Conservation (phyloP, 495 filamentous ascomycete species). For the Xylaria nigripes region DNA sequence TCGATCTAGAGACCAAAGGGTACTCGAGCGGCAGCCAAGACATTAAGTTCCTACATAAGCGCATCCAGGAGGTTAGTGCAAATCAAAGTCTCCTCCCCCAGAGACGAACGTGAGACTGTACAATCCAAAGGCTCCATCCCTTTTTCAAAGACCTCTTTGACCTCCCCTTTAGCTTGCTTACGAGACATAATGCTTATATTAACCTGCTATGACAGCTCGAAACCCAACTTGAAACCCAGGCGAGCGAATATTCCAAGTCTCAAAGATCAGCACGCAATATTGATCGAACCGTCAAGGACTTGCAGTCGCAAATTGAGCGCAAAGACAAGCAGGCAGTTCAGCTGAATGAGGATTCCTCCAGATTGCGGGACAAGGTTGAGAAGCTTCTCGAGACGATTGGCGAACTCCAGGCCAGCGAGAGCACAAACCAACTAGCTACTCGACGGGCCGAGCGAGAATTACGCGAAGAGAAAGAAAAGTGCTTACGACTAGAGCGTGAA, state of each 20-base stretch:
- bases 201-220: conserved; percentile 58
- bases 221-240: conserved; percentile 78
- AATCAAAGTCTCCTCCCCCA: conserved; percentile 8
- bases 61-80: conserved; percentile 82
- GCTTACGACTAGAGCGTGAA: conserved; percentile 75
- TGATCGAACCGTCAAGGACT: conserved; percentile 88
- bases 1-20: conserved; percentile 94
- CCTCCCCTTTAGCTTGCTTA: too few relatives aligned
- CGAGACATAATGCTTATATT: conserved; percentile 20
- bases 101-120: conserved; percentile 2
- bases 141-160: conserved; percentile 18
- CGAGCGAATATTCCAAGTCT: conserved; percentile 65
- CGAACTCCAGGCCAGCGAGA: conserved; percentile 81
- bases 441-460: conserved; percentile 84
- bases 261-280: conserved; percentile 85
- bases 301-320: conserved; percentile 86
- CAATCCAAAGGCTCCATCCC: conserved; percentile 3
- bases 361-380: conserved; percentile 80
- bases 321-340: conserved; percentile 76
- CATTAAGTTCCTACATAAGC: conserved; percentile 87
- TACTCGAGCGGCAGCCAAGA: conserved; percentile 91
- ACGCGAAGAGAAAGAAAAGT: conserved; percentile 80
- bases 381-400: conserved; percentile 85
- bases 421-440: conserved; percentile 65
- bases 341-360: conserved; percentile 70